phyloP scores from a whole-genome alignment of 345 rosid species.

The Eutrema yunnanense region DNA sequence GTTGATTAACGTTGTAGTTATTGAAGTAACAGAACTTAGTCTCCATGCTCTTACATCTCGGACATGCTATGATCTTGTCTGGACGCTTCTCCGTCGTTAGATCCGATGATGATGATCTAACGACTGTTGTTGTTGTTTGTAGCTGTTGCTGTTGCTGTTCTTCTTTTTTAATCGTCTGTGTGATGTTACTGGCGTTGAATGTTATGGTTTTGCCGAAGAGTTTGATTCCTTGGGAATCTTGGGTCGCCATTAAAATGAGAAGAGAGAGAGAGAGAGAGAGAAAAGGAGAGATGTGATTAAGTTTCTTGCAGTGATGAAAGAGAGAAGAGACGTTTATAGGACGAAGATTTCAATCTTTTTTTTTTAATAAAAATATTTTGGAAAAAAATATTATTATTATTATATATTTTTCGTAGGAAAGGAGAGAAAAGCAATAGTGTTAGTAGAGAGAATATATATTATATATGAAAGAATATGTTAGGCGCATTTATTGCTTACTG shows the following conservation, averaged over 20 bases:
- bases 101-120: conserved; percentile 26
- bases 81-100: conserved; percentile 55
- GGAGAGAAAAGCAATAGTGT: conserved; percentile 32
- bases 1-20: conserved; percentile 96
- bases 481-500: conserved; percentile 24
- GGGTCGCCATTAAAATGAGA: conserved; percentile 40
- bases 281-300: conserved; percentile 7
- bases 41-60: conserved; percentile 95
- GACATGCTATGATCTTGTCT: conserved; percentile 87
- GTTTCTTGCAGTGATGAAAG: conserved; percentile 23
- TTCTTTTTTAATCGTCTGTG: conserved; percentile 38
- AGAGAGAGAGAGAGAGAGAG: conserved; percentile 15
- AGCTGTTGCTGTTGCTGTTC: conserved; percentile 25
- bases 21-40: conserved; percentile 97
- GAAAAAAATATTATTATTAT: background rate
- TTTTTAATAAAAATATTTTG: background rate
- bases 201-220: conserved; percentile 77
- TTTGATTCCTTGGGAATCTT: conserved; percentile 65
- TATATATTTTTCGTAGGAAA: conserved; percentile 26
- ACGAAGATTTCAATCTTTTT: conserved; percentile 3
- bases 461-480: conserved; percentile 20
- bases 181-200: conserved; percentile 36
- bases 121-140: conserved; percentile 13
- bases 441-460: conserved; percentile 7
- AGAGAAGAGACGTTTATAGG: conserved; percentile 5